These are phyloP conservation scores for Grosmannia clavigera DNA, from an alignment of 2,329 filamentous ascomycete species.

Conservation along the genomic window DNA sequence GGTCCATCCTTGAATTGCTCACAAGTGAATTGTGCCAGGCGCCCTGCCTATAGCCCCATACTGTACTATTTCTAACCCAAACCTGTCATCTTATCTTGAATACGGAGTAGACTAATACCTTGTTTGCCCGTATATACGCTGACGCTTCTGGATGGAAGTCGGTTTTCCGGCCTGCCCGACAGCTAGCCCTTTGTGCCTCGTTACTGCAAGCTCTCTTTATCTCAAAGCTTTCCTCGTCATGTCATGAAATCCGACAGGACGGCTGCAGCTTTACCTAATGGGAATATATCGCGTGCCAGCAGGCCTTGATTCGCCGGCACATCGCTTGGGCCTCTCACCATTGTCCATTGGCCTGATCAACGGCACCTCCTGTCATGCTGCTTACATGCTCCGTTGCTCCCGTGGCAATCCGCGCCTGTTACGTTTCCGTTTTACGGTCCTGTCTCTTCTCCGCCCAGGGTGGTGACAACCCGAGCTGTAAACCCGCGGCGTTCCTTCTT, in stretches of 20 bases:
- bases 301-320: neutral
- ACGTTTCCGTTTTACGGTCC: neutral
- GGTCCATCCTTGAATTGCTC: neutral
- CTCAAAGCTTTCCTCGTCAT: neutral
- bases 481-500: neutral
- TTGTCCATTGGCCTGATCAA: neutral
- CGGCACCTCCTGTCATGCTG: neutral
- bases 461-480: neutral
- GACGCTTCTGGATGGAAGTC: neutral
- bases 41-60: neutral
- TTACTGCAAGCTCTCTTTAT: neutral
- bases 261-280: neutral
- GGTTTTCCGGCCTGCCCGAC: neutral
- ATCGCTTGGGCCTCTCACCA: neutral
- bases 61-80: neutral
- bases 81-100: neutral
- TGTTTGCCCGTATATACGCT: neutral
- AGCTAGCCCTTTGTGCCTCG: neutral
- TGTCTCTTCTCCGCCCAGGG: neutral
- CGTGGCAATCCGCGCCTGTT: neutral
- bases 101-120: too few relatives aligned
- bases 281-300: neutral
- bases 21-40: neutral
- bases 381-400: neutral
- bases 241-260: neutral